These are phyloP conservation scores for Schizochytrium sp. DNA, from an alignment of 108 stramenopile species.

Conservation along the genomic window DNA sequence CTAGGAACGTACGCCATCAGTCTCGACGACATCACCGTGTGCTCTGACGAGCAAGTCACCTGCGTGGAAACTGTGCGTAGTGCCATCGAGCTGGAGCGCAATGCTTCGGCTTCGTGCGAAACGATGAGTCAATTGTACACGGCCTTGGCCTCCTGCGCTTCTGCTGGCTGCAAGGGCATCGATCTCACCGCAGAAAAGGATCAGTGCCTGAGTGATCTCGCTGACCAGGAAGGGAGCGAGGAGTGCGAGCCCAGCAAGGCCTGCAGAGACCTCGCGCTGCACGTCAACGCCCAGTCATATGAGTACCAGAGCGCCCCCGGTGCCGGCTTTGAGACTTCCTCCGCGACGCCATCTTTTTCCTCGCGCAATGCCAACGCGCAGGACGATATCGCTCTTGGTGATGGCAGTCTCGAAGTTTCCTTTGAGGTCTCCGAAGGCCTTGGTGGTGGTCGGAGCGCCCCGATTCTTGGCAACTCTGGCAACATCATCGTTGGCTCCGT, in stretches of 20 bases:
- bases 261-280: not conserved
- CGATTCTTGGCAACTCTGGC: not conserved
- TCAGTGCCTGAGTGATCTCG: not conserved
- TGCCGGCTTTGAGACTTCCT: not conserved
- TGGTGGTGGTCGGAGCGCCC: not conserved
- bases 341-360: not conserved
- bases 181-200: not conserved
- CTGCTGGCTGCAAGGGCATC: not conserved
- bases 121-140: not conserved
- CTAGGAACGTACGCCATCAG: not conserved
- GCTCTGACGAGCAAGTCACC: not conserved
- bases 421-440: not conserved
- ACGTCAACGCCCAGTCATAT: not conserved
- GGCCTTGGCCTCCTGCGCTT: not conserved
- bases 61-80: not conserved
- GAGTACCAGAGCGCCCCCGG: not conserved
- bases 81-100: not conserved
- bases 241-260: not conserved
- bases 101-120: not conserved
- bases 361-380: not conserved
- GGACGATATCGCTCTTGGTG: not conserved
- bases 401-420: not conserved
- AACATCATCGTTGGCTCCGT: not conserved
- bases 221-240: not conserved
- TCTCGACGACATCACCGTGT: not conserved